Conservation (phyloP, 164 flowering plant species). For the Sedum album region DNA sequence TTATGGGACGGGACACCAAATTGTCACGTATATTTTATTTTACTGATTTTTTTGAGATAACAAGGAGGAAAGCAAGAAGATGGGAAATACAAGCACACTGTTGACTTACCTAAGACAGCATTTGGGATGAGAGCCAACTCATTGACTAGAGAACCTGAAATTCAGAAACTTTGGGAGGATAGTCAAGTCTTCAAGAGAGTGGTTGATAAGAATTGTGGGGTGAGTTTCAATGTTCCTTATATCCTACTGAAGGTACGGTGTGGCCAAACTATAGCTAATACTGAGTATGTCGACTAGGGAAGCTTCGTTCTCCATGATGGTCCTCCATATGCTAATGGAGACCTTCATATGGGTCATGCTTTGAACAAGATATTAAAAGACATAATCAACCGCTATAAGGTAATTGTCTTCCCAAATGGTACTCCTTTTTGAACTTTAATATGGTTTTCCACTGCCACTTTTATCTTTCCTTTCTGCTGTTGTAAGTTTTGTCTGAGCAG, state of each 20-base stretch:
- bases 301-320: conserved; percentile 93
- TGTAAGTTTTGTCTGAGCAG: not conserved
- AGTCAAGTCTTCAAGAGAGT: conserved; percentile 73
- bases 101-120: conserved; percentile 83
- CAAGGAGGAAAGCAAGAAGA: conserved; percentile 70
- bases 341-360: conserved; percentile 96
- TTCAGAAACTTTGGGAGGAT: conserved; percentile 92
- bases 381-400: conserved; percentile 94
- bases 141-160: conserved; percentile 81
- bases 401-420: conserved; percentile 16
- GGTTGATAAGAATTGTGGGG: conserved; percentile 68
- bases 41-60: conserved; percentile 14
- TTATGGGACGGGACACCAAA: too few relatives aligned
- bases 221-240: conserved; percentile 22
- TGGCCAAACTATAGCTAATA: conserved; percentile 15
- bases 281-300: conserved; percentile 35
- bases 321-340: conserved; percentile 99
- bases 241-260: conserved; percentile 5
- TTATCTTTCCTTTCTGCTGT: not conserved
- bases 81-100: conserved; percentile 85
- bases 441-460: not conserved
- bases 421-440: not conserved
- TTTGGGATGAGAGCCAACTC: conserved; percentile 95
- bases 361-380: conserved; percentile 95
- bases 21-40: not conserved